phyloP scores from a whole-genome alignment of 441 rosid genomes.

The Dalechampia spathulata region DNA sequence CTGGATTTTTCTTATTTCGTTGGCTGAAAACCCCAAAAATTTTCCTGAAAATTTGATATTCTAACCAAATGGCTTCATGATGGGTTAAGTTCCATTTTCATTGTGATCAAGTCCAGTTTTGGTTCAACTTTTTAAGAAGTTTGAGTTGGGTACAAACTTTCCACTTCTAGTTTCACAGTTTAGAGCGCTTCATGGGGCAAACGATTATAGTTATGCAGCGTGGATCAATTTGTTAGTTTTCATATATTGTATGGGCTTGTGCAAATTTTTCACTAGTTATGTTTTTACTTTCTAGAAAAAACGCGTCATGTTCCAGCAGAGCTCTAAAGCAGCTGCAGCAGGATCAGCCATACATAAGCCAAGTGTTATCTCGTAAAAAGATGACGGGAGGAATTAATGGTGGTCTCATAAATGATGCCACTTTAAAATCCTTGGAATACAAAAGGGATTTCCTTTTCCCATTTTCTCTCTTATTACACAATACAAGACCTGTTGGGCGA shows the following conservation, averaged over 20 bases:
- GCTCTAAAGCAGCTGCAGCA: constrained; percentile 49
- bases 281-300: constrained; percentile 39
- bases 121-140: background rate
- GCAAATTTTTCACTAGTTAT: background rate
- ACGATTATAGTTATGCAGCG: background rate
- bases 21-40: too few relatives aligned
- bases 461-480: constrained; percentile 70
- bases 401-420: constrained; percentile 69
- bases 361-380: constrained; percentile 76
- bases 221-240: background rate
- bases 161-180: background rate
- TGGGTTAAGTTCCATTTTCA: background rate
- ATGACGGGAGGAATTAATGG: constrained; percentile 90
- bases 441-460: constrained; percentile 75
- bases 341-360: constrained; percentile 45
- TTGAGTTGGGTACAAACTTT: background rate
- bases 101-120: too few relatives aligned
- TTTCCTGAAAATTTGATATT: background rate
- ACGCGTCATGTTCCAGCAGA: constrained; percentile 34
- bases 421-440: constrained; percentile 66
- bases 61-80: background rate
- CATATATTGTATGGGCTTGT: background rate
- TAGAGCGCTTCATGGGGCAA: background rate
- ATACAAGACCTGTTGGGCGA: constrained; percentile 84
- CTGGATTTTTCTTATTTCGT: too few relatives aligned